Conservation (phyloP, 768 basidiomycete species). For the Erythrobasidium yunnanense region DNA sequence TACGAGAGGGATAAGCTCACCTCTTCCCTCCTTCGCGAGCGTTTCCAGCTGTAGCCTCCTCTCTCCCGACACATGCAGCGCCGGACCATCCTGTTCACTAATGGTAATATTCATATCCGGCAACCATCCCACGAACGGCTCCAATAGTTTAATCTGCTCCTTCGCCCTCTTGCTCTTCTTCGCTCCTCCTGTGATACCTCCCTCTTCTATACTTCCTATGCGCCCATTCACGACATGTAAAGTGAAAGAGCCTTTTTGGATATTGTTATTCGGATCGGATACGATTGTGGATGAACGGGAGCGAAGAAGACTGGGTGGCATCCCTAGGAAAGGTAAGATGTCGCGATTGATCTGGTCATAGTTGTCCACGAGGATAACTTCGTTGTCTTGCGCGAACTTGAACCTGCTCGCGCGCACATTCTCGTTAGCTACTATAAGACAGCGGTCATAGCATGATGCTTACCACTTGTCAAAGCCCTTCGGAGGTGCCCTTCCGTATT, state of each 20-base stretch:
- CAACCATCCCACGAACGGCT: slow-evolving; percentile 17
- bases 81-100: slow-evolving; percentile 31
- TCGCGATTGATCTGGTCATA: slow-evolving; percentile 35
- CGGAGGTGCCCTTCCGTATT: slow-evolving; percentile 31
- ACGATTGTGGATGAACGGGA: not conserved
- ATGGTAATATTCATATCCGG: slow-evolving; percentile 33
- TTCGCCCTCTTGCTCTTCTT: not conserved
- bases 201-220: not conserved
- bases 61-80: slow-evolving; percentile 8
- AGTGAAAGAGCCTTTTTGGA: not conserved
- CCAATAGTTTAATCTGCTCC: not conserved
- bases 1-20: not conserved
- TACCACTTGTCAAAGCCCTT: slow-evolving; percentile 36
- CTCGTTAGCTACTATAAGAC: not conserved
- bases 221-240: not conserved
- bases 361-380: slow-evolving; percentile 28
- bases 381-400: not conserved
- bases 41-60: not conserved
- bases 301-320: not conserved
- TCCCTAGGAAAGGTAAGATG: slow-evolving; percentile 29
- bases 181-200: not conserved
- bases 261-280: not conserved
- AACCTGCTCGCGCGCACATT: not conserved
- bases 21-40: not conserved
- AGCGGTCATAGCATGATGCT: not conserved